A percentile compares a stretch with the other conserved stretches of the same genome.
phyloP scores from a whole-genome alignment of 352 stramenopile genomes.

The Pythium brassicae region DNA sequence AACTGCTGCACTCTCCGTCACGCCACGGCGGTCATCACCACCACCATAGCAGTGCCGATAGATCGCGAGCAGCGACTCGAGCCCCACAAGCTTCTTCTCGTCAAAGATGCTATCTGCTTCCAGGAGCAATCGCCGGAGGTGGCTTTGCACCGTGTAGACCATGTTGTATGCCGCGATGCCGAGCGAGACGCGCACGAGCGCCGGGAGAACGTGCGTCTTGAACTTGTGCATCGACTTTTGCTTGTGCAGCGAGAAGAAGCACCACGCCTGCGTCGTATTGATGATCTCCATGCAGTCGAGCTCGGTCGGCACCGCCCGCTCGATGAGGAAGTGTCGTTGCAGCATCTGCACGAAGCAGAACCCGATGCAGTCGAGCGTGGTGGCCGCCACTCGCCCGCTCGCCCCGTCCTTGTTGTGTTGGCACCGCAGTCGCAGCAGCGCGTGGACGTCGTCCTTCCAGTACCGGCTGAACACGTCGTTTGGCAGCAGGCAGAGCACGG shows the following conservation, averaged over 20 bases:
- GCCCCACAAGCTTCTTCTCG: constrained; percentile 65
- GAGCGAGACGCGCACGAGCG: constrained; percentile 46
- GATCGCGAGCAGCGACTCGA: constrained; percentile 34
- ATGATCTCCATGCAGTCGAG: constrained; percentile 77
- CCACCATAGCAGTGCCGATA: constrained; percentile 13
- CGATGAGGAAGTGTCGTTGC: constrained; percentile 38
- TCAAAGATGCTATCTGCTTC: constrained; percentile 65
- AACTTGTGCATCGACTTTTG: constrained; percentile 33
- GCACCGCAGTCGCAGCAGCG: constrained; percentile 51
- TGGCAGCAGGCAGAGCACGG: constrained; percentile 40
- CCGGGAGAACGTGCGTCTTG: constrained; percentile 27
- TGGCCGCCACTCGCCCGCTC: constrained; percentile 8
- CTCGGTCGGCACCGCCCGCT: constrained; percentile 37
- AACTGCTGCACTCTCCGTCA: neutral
- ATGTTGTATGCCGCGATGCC: constrained; percentile 70
- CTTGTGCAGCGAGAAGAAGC: constrained; percentile 58
- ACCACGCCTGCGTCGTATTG: constrained; percentile 78
- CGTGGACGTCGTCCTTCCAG: constrained; percentile 63
- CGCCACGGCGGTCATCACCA: neutral
- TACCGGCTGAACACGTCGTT: constrained; percentile 66
- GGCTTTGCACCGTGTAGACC: constrained; percentile 59
- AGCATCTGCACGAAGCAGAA: constrained; percentile 34
- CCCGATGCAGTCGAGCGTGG: constrained; percentile 23
- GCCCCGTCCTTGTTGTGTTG: constrained; percentile 65
- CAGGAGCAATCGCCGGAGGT: constrained; percentile 49